Evolutionary conservation across 2,329 filamentous ascomycete species (phyloP), one percentile per base, ranked within the genome.

Genomic region (Ceratocystis cacaofunesta): DNA sequence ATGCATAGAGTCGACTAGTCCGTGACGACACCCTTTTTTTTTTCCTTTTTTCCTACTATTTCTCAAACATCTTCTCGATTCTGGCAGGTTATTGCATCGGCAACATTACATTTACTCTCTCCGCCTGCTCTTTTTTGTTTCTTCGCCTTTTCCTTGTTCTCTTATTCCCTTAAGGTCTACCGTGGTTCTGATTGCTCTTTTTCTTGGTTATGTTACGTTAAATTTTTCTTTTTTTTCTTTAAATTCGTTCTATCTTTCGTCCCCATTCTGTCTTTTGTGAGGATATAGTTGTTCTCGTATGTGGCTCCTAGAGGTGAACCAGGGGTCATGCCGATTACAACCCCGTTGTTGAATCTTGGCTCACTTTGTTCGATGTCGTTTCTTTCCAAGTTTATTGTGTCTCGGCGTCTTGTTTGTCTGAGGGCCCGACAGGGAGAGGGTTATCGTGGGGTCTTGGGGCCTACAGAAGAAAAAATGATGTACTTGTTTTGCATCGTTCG

Each of bases 211-310:
- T 66, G 43, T 65, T 68, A 68, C 63, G 67, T 68, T 67, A 68
- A 66, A 69, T 67, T 68, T 68, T 70, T 68, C 69, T 66, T 66
- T 68, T 66, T 41, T n/a, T 62, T 46, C 28, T 41, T 30, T 36
- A 25, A 52, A 52, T 50, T 63, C 57, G 58, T 62, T 65, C 69
- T 64, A 68, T 71, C 64, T 65, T 70, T 67, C 69, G 68, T 67
- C 69, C 69, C 65, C 66, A 66, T 66, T 66, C 61, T 62, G 68
- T 43, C 55, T 43, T 64, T 15, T 41, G 8, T 64, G 32, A 44
- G 50, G 32, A 17, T 36, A 41, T 7, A 58, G 55, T 17, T 36
- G 30, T 8, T n/a, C 32, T 10, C 28, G 25, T 58, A 30, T 5
- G 55, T 36, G 12, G n/a, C 12, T 55, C 8, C 36, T 36, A 7